Conservation (phyloP, 768 basidiomycete species). For the Tulasnella sp. region DNA sequence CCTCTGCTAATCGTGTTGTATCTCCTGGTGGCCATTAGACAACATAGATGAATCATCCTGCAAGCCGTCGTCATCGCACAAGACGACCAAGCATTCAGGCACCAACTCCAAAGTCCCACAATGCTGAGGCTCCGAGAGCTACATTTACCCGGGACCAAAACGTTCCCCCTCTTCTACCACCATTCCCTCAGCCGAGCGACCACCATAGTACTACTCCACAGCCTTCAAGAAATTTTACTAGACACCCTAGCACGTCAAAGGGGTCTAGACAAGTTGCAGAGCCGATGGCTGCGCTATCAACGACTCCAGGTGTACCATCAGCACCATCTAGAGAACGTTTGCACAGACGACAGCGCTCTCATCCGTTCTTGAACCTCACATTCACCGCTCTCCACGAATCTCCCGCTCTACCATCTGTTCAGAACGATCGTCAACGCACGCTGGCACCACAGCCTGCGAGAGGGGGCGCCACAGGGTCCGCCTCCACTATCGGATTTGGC, state of each 20-base stretch:
- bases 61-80: neutral
- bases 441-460: neutral
- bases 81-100: neutral
- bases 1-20: neutral
- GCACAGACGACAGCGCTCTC: conserved; percentile 16
- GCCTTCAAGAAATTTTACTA: neutral
- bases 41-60: neutral
- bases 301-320: neutral
- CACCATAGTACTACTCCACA: neutral
- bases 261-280: neutral
- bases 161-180: neutral
- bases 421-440: neutral
- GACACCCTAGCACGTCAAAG: neutral
- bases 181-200: neutral
- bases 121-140: neutral
- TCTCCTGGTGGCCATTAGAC: neutral
- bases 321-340: neutral
- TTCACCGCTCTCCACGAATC: conserved; percentile 23
- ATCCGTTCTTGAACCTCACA: conserved; percentile 20
- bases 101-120: neutral
- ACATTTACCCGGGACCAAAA: conserved; percentile 9
- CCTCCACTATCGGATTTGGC: conserved; percentile 7
- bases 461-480: neutral
- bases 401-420: neutral
- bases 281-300: neutral